A percentile compares a stretch with the other conserved stretches of the same genome.
Evolutionary conservation across 495 filamentous ascomycete species (phyloP).

Genomic region (Echria macrotheca): DNA sequence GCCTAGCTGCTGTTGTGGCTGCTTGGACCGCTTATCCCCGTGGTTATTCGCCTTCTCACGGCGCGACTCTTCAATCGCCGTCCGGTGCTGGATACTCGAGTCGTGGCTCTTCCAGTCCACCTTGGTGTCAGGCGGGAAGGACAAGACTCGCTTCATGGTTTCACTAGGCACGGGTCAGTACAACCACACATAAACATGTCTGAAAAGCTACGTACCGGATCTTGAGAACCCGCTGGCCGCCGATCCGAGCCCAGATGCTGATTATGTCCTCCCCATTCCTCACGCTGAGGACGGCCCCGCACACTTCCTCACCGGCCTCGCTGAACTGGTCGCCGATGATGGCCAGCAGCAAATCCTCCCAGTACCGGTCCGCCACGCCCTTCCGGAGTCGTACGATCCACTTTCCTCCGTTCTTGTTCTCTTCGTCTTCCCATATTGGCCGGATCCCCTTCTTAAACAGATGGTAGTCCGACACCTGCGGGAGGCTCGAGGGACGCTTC

Average conservation of each 20-base stretch:
- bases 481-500: constrained; percentile 79
- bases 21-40: constrained; percentile 32
- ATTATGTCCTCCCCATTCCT: constrained; percentile 93
- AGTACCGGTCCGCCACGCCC: constrained; percentile 93
- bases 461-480: constrained; percentile 94
- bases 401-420: constrained; percentile 93
- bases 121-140: constrained; percentile 80
- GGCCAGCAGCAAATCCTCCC: constrained; percentile 90
- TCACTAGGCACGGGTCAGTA: constrained; percentile 52
- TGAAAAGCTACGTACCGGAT: constrained; percentile 63
- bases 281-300: constrained; percentile 88
- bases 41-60: constrained; percentile 62
- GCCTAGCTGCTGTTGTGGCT: constrained; percentile 23
- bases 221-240: constrained; percentile 90
- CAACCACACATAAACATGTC: background rate
- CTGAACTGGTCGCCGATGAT: constrained; percentile 93
- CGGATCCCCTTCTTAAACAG: constrained; percentile 96
- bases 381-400: constrained; percentile 96
- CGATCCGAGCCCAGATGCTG: constrained; percentile 92
- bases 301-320: constrained; percentile 90
- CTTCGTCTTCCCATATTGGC: constrained; percentile 97
- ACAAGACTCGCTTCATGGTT: constrained; percentile 83
- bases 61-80: constrained; percentile 73
- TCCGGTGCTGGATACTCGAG: constrained; percentile 72
- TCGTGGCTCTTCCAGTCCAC: constrained; percentile 94